Conservation (phyloP, 179 eudicot genomes). For the Vitellaria paradoxa region DNA sequence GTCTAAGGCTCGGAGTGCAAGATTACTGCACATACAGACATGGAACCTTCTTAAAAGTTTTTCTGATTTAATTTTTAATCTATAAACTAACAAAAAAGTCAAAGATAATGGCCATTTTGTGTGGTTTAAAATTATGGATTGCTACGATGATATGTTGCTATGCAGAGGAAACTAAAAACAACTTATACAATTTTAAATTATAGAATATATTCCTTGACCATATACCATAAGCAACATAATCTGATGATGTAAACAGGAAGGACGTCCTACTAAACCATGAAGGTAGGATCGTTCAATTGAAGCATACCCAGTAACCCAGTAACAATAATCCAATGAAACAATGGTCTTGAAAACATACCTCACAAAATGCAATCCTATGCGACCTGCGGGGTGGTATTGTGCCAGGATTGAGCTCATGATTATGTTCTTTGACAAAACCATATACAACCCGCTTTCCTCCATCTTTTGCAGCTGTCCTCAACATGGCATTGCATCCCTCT, state of each 20-base stretch:
- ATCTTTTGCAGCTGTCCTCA: slow-evolving; percentile 36
- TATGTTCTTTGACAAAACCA: slow-evolving; percentile 45
- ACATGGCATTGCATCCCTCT: slow-evolving; percentile 56
- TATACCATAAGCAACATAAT: too few relatives aligned
- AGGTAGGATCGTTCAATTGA: neutral
- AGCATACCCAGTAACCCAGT: neutral
- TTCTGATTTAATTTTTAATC: too few relatives aligned
- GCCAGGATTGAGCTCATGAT: slow-evolving; percentile 54
- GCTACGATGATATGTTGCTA: neutral
- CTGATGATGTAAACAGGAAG: too few relatives aligned
- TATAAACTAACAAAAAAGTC: neutral
- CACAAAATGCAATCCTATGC: slow-evolving; percentile 44
- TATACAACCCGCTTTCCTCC: slow-evolving; percentile 46
- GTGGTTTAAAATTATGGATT: neutral
- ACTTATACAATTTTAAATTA: neutral
- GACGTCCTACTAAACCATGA: too few relatives aligned
- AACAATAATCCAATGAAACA: neutral
- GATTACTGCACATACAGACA: too few relatives aligned
- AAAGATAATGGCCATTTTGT: neutral
- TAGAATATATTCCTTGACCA: neutral
- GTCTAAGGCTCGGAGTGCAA: too few relatives aligned
- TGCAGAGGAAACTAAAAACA: neutral
- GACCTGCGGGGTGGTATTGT: slow-evolving; percentile 46
- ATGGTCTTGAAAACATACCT: slow-evolving; percentile 2
- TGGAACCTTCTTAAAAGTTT: too few relatives aligned